phyloP scores from a whole-genome alignment of 2,329 filamentous ascomycete species.

The Colletotrichum cordylinicola region DNA sequence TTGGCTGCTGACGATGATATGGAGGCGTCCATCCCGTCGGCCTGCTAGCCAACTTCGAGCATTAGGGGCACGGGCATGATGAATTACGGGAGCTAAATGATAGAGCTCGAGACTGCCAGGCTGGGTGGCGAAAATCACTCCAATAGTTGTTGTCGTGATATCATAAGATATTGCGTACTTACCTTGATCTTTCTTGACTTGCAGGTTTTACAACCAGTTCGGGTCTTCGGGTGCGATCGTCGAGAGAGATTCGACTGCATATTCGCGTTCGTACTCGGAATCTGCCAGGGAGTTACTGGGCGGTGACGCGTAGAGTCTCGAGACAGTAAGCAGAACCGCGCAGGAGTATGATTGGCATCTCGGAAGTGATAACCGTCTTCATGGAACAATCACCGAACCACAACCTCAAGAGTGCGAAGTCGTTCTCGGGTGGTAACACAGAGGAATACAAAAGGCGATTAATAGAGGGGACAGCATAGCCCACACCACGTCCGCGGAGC shows the following conservation, averaged over 20 bases:
- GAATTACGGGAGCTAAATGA: background rate
- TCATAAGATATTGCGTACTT: background rate
- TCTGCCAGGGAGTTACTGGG: background rate
- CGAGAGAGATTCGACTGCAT: constrained; percentile 20
- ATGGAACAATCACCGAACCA: background rate
- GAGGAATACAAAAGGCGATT: background rate
- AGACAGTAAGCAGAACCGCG: background rate
- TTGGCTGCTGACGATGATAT: background rate
- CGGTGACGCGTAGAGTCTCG: background rate
- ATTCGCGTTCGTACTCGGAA: constrained; percentile 16
- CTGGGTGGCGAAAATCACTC: background rate
- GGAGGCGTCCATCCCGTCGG: background rate
- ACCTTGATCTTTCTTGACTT: constrained; percentile 48
- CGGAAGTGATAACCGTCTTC: background rate
- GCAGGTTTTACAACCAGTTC: constrained; percentile 43
- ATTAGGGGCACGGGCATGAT: background rate
- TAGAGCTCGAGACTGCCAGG: background rate
- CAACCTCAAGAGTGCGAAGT: background rate
- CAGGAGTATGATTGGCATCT: background rate
- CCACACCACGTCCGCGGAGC: constrained; percentile 9
- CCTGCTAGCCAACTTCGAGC: background rate
- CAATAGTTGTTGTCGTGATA: background rate
- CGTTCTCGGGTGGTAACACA: background rate
- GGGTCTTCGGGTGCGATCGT: constrained; percentile 33
- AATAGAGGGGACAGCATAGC: constrained; percentile 5